Evolutionary conservation across 306 rosid species (phyloP).

Genomic region (Trifolium subterraneum): DNA sequence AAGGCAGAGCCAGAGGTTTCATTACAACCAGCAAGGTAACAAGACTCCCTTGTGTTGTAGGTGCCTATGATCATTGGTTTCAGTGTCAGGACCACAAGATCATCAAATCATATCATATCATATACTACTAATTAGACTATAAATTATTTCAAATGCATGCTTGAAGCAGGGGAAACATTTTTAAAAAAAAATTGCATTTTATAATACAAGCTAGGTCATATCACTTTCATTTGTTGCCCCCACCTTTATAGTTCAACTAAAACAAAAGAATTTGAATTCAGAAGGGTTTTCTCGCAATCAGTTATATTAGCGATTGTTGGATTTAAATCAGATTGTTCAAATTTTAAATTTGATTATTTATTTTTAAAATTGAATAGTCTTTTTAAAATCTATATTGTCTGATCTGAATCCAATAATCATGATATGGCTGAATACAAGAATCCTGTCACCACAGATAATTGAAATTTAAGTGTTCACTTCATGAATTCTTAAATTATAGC

Average conservation of each 20-base stretch:
- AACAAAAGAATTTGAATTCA: not conserved
- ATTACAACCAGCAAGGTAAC: conserved; percentile 50
- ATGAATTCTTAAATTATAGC: conserved; percentile 3
- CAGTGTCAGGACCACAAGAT: conserved; percentile 45
- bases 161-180: not conserved
- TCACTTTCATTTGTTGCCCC: conserved; percentile 19
- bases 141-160: conserved; percentile 33
- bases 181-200: not conserved
- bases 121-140: not conserved
- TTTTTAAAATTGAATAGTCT: too few relatives aligned
- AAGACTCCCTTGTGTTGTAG: conserved; percentile 31
- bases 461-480: not conserved
- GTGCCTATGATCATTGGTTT: conserved; percentile 26
- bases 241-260: conserved; percentile 12
- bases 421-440: too few relatives aligned
- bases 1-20: conserved; percentile 39
- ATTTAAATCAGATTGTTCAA: too few relatives aligned
- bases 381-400: too few relatives aligned
- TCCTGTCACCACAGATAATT: too few relatives aligned
- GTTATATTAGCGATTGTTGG: too few relatives aligned
- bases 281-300: too few relatives aligned
- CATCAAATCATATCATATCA: not conserved
- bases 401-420: too few relatives aligned
- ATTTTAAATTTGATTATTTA: too few relatives aligned
- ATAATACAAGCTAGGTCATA: not conserved